A percentile compares a stretch with the other conserved stretches of the same genome.
phyloP scores from a whole-genome alignment of 2,329 filamentous ascomycete species.

The Monosporascus sp. region DNA sequence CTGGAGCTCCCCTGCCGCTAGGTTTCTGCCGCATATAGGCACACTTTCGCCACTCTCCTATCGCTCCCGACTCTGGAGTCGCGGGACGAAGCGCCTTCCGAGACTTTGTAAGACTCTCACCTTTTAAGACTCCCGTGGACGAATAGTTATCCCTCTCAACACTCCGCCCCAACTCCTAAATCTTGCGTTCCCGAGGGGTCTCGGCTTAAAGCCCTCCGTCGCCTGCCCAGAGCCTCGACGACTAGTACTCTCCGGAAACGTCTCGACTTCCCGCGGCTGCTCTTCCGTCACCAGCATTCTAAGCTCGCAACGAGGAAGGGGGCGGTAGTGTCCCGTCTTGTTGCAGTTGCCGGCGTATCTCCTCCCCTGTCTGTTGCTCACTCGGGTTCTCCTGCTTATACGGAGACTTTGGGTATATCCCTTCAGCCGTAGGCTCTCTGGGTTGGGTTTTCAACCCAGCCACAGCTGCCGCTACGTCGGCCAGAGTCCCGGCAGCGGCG shows the following conservation, averaged over 20 bases:
- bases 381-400: conserved; percentile 34
- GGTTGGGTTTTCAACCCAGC: conserved; percentile 19
- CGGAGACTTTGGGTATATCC: conserved; percentile 18
- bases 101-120: not conserved
- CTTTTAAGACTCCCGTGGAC: not conserved
- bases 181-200: not conserved
- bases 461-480: conserved; percentile 29
- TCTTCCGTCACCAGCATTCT: conserved; percentile 4
- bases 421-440: conserved; percentile 21
- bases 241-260: not conserved
- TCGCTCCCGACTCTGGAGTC: not conserved
- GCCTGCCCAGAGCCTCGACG: not conserved
- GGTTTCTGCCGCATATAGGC: not conserved
- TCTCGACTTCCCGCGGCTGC: not conserved
- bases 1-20: not conserved
- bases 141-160: not conserved
- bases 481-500: conserved; percentile 25
- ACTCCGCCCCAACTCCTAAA: not conserved
- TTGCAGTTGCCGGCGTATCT: conserved; percentile 50
- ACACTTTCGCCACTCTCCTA: not conserved
- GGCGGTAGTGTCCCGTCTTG: conserved; percentile 29
- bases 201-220: not conserved
- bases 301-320: conserved; percentile 23
- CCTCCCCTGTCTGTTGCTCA: conserved; percentile 44
- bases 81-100: not conserved